Conservation (phyloP, 2,329 filamentous ascomycete species). For the Paraconiothyrium brasiliense region DNA sequence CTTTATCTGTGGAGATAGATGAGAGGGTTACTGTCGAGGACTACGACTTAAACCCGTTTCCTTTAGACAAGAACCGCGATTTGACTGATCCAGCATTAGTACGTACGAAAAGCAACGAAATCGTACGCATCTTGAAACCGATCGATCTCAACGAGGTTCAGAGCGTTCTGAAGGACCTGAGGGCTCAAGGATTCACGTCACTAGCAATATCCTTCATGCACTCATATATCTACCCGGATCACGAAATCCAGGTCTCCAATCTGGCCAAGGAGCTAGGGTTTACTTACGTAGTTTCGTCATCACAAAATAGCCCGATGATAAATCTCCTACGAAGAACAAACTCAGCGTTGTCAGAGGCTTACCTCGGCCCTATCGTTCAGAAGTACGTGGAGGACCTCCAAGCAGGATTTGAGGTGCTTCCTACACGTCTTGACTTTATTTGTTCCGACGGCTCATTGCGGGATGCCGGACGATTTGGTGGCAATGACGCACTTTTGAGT, state of each 20-base stretch:
- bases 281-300: conserved; percentile 75
- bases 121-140: conserved; percentile 34
- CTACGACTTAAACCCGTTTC: conserved; percentile 37
- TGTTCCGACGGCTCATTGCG: conserved; percentile 69
- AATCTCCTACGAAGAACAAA: conserved; percentile 77
- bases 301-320: conserved; percentile 76
- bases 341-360: conserved; percentile 78
- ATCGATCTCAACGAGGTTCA: conserved; percentile 27
- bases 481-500: conserved; percentile 42
- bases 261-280: conserved; percentile 81
- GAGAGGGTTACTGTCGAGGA: conserved; percentile 42
- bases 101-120: conserved; percentile 38
- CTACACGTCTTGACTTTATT: conserved; percentile 89
- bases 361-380: conserved; percentile 76
- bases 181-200: conserved; percentile 72
- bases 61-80: conserved; percentile 17
- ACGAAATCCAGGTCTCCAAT: conserved; percentile 78
- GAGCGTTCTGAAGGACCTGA: background rate
- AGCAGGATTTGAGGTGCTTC: conserved; percentile 60
- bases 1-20: conserved; percentile 30
- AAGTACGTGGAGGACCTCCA: conserved; percentile 74
- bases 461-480: conserved; percentile 37
- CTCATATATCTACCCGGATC: conserved; percentile 84
- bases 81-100: conserved; percentile 22
- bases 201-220: conserved; percentile 90